phyloP scores from a whole-genome alignment of 306 rosid genomes.

The Fagus crenata region DNA sequence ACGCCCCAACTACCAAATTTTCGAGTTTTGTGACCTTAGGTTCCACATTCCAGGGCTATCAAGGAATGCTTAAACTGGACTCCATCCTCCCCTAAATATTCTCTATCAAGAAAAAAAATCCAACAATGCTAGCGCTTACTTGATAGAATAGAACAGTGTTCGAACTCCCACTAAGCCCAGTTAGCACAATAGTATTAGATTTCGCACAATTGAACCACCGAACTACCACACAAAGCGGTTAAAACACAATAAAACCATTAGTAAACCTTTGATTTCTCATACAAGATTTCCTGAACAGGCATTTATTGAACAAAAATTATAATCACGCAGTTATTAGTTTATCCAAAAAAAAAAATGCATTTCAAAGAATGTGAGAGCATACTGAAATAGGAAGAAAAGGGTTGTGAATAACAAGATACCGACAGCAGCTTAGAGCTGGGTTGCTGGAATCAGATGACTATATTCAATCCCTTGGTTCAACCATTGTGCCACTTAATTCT shows the following conservation, averaged over 20 bases:
- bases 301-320: not conserved
- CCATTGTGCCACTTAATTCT: constrained; percentile 35
- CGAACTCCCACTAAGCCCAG: constrained; percentile 79
- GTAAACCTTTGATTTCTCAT: not conserved
- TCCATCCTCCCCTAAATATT: not conserved
- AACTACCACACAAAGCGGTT: constrained; percentile 42
- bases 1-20: too few relatives aligned
- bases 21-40: too few relatives aligned
- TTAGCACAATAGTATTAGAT: constrained; percentile 66
- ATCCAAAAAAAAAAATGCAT: too few relatives aligned
- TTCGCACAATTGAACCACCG: constrained; percentile 63
- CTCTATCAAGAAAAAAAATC: not conserved
- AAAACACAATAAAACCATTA: not conserved
- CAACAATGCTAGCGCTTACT: constrained; percentile 34
- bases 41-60: too few relatives aligned
- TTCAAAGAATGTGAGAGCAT: not conserved
- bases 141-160: constrained; percentile 82
- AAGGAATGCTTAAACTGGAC: too few relatives aligned
- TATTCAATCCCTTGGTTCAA: constrained; percentile 33
- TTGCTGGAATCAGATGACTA: constrained; percentile 50
- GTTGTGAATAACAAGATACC: constrained; percentile 50
- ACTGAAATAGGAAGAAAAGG: constrained; percentile 41
- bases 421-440: constrained; percentile 57
- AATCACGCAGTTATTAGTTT: not conserved
- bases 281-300: not conserved